These are phyloP conservation scores for Pichia sp. DNA, from an alignment of 1,139 yeast species.

Conservation along the genomic window DNA sequence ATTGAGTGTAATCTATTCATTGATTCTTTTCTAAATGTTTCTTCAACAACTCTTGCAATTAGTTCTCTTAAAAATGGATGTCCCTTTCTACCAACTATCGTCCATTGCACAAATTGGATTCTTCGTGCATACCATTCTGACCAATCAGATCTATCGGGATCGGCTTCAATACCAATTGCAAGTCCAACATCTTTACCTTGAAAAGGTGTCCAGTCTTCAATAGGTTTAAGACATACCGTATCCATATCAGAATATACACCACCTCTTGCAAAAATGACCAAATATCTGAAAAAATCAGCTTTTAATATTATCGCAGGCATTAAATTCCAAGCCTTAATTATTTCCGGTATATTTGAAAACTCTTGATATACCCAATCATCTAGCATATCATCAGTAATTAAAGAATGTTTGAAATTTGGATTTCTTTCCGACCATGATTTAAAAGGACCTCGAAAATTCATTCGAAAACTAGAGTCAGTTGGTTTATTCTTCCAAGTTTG, in stretches of 20 bases:
- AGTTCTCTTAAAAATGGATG: constrained; percentile 70
- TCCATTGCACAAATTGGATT: constrained; percentile 77
- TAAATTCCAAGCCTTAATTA: constrained; percentile 52
- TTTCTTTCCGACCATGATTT: constrained; percentile 51
- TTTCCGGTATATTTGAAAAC: constrained; percentile 55
- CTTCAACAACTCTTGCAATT: constrained; percentile 57
- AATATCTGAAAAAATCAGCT: constrained; percentile 69
- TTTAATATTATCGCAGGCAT: constrained; percentile 63
- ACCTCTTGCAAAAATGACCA: constrained; percentile 66
- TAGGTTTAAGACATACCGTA: constrained; percentile 48
- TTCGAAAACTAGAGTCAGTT: constrained; percentile 48
- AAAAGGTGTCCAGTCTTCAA: constrained; percentile 38
- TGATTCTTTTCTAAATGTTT: constrained; percentile 42
- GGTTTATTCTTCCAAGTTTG: constrained; percentile 87
- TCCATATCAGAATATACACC: constrained; percentile 76
- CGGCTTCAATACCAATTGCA: constrained; percentile 74
- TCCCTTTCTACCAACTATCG: constrained; percentile 62
- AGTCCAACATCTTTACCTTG: constrained; percentile 40
- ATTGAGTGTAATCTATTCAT: constrained; percentile 23
- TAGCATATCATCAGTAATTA: constrained; percentile 45
- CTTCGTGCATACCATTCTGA: constrained; percentile 66
- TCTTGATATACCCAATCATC: constrained; percentile 35
- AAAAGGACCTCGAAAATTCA: constrained; percentile 37
- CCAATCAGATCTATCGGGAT: constrained; percentile 69
- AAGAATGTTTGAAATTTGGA: constrained; percentile 52